These are phyloP conservation scores for Pseudogymnoascus verrucosus DNA, from an alignment of 2,329 filamentous ascomycete genomes.

Conservation along the genomic window DNA sequence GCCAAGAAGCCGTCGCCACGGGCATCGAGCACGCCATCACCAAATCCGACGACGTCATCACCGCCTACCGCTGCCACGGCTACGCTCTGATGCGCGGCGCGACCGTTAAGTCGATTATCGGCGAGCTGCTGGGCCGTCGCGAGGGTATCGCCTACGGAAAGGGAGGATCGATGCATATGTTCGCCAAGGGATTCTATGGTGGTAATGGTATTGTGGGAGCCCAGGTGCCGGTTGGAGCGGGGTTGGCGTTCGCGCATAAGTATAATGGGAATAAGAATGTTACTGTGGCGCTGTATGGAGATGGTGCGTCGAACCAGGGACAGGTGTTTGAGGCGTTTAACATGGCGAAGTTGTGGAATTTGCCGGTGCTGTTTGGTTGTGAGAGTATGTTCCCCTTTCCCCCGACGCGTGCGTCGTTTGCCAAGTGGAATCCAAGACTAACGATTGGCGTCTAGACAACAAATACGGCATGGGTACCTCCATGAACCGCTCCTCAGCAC, in stretches of 20 bases:
- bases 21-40: constrained; percentile 95
- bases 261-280: constrained; percentile 83
- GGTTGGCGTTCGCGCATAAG: constrained; percentile 93
- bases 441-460: too few species aligned
- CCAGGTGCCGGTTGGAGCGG: constrained; percentile 94
- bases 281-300: constrained; percentile 86
- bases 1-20: constrained; percentile 93
- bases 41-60: constrained; percentile 89
- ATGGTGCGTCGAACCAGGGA: constrained; percentile 97
- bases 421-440: too few species aligned
- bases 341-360: constrained; percentile 99
- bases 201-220: constrained; percentile 99
- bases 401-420: too few species aligned
- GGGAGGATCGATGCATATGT: constrained; percentile 99
- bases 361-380: constrained; percentile 92
- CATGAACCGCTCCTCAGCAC: constrained; percentile 82
- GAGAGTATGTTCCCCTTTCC: constrained; percentile 66
- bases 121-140: constrained; percentile 87
- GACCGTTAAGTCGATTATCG: constrained; percentile 84
- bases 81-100: constrained; percentile 95
- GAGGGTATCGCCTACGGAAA: constrained; percentile 98
- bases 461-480: constrained; percentile 99
- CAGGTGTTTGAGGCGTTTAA: constrained; percentile 99
- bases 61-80: constrained; percentile 97
- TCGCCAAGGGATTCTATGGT: constrained; percentile 93